A percentile compares a stretch with the other conserved stretches of the same genome.
Conservation (phyloP, 108 stramenopile genomes). For the Stephanodiscus triporus region DNA sequence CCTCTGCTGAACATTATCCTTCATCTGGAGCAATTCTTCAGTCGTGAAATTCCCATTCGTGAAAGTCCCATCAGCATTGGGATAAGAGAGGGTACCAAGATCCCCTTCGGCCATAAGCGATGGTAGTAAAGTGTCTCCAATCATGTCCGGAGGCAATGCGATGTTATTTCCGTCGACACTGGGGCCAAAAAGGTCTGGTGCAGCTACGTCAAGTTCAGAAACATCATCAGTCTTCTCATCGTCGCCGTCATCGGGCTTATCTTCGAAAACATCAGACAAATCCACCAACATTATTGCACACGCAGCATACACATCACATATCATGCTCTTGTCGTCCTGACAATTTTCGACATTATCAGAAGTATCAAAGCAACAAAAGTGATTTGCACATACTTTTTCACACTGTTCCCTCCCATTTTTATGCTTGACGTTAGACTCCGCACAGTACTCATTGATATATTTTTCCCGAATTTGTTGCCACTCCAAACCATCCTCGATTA, state of each 20-base stretch:
- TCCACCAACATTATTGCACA: conserved; percentile 2
- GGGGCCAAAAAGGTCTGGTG: neutral
- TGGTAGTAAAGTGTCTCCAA: neutral
- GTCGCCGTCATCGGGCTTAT: neutral
- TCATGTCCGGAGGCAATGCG: neutral
- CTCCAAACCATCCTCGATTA: conserved; percentile 11
- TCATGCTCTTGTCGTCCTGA: neutral
- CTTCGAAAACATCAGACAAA: neutral
- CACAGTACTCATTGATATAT: conserved; percentile 11
- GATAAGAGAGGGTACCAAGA: neutral
- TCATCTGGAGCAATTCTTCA: conserved; percentile 6
- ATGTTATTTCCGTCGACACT: neutral
- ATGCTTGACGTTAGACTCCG: conserved; percentile 11
- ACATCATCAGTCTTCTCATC: neutral
- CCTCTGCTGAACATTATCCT: neutral
- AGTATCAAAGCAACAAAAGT: conserved; percentile 41
- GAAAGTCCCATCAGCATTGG: neutral
- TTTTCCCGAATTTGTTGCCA: conserved; percentile 21
- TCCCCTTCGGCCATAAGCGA: neutral
- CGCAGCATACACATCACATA: conserved; percentile 4
- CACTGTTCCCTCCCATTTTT: conserved; percentile 10
- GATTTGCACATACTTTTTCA: conserved; percentile 10
- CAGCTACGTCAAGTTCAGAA: neutral
- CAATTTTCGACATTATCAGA: neutral
- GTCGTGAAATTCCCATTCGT: neutral